Conservation (phyloP, 2,329 filamentous ascomycete genomes). For the Elsinoe fawcettii region DNA sequence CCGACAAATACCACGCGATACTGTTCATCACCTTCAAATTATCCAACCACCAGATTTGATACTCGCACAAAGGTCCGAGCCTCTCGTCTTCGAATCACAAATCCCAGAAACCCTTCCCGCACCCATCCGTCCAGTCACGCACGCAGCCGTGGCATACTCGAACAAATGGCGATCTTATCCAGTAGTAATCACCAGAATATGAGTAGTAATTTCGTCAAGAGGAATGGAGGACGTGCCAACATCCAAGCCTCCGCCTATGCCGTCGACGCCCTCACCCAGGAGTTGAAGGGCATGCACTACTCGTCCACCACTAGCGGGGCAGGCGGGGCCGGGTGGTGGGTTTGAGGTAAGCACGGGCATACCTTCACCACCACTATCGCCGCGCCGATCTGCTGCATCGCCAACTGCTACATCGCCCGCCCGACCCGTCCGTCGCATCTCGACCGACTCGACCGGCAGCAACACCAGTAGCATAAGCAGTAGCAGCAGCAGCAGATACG, state of each 20-base stretch:
- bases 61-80: not conserved
- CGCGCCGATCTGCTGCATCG: conserved; percentile 40
- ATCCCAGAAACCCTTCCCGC: not conserved
- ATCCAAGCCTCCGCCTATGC: conserved; percentile 89
- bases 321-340: conserved; percentile 85
- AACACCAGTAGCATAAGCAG: conserved; percentile 31
- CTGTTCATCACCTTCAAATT: not conserved
- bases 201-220: conserved; percentile 54
- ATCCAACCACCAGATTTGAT: not conserved
- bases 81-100: conserved; percentile 1
- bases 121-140: conserved; percentile 18
- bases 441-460: conserved; percentile 17
- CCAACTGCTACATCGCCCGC: conserved; percentile 17
- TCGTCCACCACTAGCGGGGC: conserved; percentile 70
- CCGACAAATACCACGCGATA: not conserved
- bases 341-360: conserved; percentile 86
- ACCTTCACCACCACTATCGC: conserved; percentile 78
- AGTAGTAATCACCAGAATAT: conserved; percentile 62
- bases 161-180: conserved; percentile 61
- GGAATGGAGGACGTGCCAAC: conserved; percentile 57
- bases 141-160: conserved; percentile 40
- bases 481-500: conserved; percentile 50
- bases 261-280: conserved; percentile 61
- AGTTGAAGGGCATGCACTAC: conserved; percentile 82
- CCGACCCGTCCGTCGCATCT: conserved; percentile 8